Evolutionary conservation across 2,329 filamentous ascomycete genomes (phyloP).

Genomic region (Thelonectria blattea): DNA sequence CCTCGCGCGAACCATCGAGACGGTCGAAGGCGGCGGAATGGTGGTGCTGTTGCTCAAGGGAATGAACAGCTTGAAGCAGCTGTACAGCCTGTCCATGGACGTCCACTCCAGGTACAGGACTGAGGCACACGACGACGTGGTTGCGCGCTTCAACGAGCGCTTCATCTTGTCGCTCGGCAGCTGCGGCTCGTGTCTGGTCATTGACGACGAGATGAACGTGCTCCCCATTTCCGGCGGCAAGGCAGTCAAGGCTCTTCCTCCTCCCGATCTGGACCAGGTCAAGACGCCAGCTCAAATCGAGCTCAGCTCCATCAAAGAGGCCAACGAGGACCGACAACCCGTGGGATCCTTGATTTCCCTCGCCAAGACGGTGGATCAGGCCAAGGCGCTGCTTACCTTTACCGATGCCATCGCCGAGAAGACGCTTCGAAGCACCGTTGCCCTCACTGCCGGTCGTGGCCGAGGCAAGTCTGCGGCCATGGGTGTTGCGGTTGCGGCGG

Average conservation of each 20-base stretch:
- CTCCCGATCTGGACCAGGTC: constrained; percentile 75
- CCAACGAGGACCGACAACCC: constrained; percentile 82
- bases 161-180: constrained; percentile 96
- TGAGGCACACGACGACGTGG: constrained; percentile 93
- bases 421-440: constrained; percentile 90
- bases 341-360: constrained; percentile 84
- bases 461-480: constrained; percentile 96
- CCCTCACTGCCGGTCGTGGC: constrained; percentile 90
- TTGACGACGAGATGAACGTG: constrained; percentile 97
- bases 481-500: constrained; percentile 91
- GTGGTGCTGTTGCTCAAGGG: constrained; percentile 91
- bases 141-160: constrained; percentile 95
- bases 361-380: constrained; percentile 91
- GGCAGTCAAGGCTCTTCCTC: constrained; percentile 81
- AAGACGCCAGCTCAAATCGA: constrained; percentile 75
- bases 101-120: constrained; percentile 96
- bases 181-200: constrained; percentile 91
- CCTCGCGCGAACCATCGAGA: constrained; percentile 92
- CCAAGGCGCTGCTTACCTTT: constrained; percentile 95
- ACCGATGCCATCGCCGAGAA: constrained; percentile 97
- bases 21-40: constrained; percentile 93
- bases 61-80: constrained; percentile 95
- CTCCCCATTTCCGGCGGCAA: constrained; percentile 96
- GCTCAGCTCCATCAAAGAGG: constrained; percentile 86
- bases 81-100: constrained; percentile 97